phyloP scores from a whole-genome alignment of 2,329 filamentous ascomycete species.

The Seiridium cupressi region DNA sequence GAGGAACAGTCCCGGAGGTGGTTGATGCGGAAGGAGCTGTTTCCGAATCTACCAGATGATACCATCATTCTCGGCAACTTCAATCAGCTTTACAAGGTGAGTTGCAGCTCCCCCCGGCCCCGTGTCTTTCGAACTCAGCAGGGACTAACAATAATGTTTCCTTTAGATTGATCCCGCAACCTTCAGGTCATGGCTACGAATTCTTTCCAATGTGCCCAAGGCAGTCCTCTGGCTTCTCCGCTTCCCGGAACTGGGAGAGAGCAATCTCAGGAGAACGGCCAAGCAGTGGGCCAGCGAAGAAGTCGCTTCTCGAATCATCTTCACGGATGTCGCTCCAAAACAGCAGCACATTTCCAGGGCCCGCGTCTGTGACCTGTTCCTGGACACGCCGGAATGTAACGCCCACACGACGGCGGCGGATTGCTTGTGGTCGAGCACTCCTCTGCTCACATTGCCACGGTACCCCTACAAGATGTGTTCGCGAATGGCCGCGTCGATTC shows the following conservation, averaged over 20 bases:
- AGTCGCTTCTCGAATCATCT: conserved; percentile 83
- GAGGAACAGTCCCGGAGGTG: conserved; percentile 80
- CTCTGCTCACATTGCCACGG: conserved; percentile 82
- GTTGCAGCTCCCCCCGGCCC: conserved; percentile 13
- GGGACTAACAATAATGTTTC: not conserved
- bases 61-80: conserved; percentile 94
- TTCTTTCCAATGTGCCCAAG: conserved; percentile 80
- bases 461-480: conserved; percentile 99
- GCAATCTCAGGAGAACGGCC: conserved; percentile 78
- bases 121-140: not conserved
- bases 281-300: conserved; percentile 79
- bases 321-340: conserved; percentile 96
- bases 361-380: conserved; percentile 87
- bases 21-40: conserved; percentile 90
- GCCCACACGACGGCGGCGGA: conserved; percentile 97
- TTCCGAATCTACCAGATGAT: conserved; percentile 78
- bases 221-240: conserved; percentile 94
- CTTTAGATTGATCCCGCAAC: conserved; percentile 90
- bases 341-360: conserved; percentile 90
- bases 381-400: conserved; percentile 97
- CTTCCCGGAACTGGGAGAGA: conserved; percentile 91
- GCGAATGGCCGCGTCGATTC: conserved; percentile 93
- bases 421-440: conserved; percentile 93
- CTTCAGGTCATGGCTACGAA: conserved; percentile 92
- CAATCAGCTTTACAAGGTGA: conserved; percentile 96